These are phyloP conservation scores for Chloris gayana DNA, from an alignment of 176 grass and related monocot genomes.

Conservation along the genomic window DNA sequence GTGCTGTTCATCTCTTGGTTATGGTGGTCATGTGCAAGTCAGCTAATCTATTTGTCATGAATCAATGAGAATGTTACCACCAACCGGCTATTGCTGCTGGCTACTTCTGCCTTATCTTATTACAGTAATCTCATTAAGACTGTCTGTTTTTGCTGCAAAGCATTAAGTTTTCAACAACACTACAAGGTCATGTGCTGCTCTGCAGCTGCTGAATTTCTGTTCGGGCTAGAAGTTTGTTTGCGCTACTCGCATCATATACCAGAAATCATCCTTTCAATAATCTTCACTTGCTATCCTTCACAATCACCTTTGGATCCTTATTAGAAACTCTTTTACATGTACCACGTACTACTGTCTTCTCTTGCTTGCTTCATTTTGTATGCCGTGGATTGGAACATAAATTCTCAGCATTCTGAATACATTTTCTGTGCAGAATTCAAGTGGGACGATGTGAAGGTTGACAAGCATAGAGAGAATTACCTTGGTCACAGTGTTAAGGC, in stretches of 20 bases:
- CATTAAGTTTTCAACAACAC: neutral
- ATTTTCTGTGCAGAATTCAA: conserved; percentile 78
- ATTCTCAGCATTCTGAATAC: neutral
- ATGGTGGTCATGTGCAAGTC: too few relatives aligned
- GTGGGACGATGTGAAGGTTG: conserved; percentile 99
- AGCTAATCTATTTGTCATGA: too few relatives aligned
- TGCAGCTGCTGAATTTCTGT: neutral
- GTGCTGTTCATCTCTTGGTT: neutral
- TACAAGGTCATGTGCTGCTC: neutral
- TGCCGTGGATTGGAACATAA: neutral
- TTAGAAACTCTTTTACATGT: neutral
- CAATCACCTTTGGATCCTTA: neutral
- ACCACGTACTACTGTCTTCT: neutral
- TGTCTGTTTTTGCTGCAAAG: neutral
- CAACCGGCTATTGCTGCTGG: neutral
- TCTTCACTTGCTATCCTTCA: neutral
- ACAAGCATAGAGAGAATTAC: conserved; percentile 98
- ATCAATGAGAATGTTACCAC: neutral
- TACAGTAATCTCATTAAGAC: neutral
- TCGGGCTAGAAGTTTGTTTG: conserved; percentile 14
- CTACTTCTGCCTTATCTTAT: conserved; percentile 11
- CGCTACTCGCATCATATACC: neutral
- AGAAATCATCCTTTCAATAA: neutral
- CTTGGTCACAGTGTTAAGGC: conserved; percentile 92
- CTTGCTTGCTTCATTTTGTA: conserved; percentile 19